phyloP scores from a whole-genome alignment of 495 filamentous ascomycete genomes.

The Clohesyomyces aquaticus region DNA sequence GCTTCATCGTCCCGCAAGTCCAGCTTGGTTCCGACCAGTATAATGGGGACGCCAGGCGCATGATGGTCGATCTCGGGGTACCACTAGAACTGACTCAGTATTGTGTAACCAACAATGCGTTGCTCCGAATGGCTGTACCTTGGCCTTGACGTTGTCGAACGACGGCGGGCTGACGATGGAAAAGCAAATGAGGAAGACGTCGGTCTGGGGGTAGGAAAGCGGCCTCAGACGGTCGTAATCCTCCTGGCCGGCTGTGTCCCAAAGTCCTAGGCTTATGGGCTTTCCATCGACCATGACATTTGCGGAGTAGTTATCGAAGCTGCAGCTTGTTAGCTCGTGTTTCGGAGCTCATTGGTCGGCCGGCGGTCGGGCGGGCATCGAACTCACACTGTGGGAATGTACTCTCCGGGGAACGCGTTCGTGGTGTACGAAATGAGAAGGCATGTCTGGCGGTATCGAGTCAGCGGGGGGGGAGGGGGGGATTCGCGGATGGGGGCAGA shows the following conservation, averaged over 20 bases:
- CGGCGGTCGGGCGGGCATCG: too few relatives aligned
- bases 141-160: slow-evolving; percentile 96
- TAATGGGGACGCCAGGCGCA: slow-evolving; percentile 92
- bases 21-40: slow-evolving; percentile 95
- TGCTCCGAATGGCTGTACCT: slow-evolving; percentile 59
- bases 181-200: slow-evolving; percentile 98
- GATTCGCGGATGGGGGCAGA: not conserved
- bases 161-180: slow-evolving; percentile 96
- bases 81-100: slow-evolving; percentile 63
- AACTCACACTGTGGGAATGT: slow-evolving; percentile 98
- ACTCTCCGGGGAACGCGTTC: slow-evolving; percentile 98
- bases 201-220: slow-evolving; percentile 95
- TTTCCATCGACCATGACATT: slow-evolving; percentile 98
- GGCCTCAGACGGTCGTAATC: slow-evolving; percentile 96
- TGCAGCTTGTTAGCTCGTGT: slow-evolving; percentile 47
- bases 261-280: slow-evolving; percentile 93
- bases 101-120: not conserved
- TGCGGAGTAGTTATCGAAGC: slow-evolving; percentile 98
- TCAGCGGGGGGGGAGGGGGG: slow-evolving; percentile 18
- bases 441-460: slow-evolving; percentile 72
- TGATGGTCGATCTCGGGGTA: slow-evolving; percentile 96
- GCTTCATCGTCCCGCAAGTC: slow-evolving; percentile 90
- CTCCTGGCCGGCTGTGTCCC: slow-evolving; percentile 99
- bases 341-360: slow-evolving; percentile 18
- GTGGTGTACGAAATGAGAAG: slow-evolving; percentile 99